phyloP scores from a whole-genome alignment of 2,329 filamentous ascomycete genomes.

The Helotiales sp. region DNA sequence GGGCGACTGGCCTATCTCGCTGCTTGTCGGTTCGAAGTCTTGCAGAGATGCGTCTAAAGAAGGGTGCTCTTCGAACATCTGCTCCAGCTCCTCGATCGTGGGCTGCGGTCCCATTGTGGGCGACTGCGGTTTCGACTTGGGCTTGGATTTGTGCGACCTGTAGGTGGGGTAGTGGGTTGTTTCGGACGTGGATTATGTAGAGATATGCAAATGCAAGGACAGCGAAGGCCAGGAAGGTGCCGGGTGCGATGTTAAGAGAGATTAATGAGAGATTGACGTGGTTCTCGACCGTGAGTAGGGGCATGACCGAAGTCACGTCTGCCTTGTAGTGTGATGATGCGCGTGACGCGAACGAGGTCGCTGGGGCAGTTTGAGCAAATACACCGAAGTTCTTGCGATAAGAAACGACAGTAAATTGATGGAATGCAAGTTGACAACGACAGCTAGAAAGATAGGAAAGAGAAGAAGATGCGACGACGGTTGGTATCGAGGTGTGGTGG shows the following conservation, averaged over 20 bases:
- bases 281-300: constrained; percentile 42
- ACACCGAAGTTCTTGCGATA: constrained; percentile 14
- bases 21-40: constrained; percentile 62
- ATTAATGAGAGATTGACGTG: constrained; percentile 42
- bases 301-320: constrained; percentile 36
- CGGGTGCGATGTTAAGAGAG: constrained; percentile 41
- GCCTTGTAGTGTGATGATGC: constrained; percentile 16
- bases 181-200: constrained; percentile 40
- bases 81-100: constrained; percentile 52
- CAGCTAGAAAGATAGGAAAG: constrained; percentile 1
- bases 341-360: constrained; percentile 21
- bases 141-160: constrained; percentile 5
- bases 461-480: constrained; percentile 1
- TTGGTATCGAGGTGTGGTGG: background rate
- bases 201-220: constrained; percentile 39
- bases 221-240: constrained; percentile 37
- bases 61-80: constrained; percentile 61
- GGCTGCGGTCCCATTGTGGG: constrained; percentile 23
- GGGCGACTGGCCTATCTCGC: constrained; percentile 45
- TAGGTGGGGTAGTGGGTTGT: constrained; percentile 28
- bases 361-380: constrained; percentile 8
- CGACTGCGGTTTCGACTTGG: background rate
- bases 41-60: constrained; percentile 64
- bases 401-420: constrained; percentile 13
- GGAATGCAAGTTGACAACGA: constrained; percentile 1